Conservation (phyloP, 1,139 yeast species). For the Blastobotrys serpentis region DNA sequence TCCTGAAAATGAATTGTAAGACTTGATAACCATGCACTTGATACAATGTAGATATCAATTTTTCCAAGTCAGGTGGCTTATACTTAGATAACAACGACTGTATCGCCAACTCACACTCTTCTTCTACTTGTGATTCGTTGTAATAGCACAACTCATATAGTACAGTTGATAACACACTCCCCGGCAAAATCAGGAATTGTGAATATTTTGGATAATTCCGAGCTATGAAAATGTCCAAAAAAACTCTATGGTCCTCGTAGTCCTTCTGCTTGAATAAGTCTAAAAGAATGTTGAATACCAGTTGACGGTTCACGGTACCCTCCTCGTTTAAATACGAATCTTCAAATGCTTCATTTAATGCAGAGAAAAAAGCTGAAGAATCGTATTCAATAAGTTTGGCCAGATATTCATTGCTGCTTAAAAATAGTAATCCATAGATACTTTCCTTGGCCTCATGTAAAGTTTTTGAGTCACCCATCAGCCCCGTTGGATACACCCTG, state of each 20-base stretch:
- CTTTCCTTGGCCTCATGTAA: conserved; percentile 44
- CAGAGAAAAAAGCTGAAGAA: conserved; percentile 58
- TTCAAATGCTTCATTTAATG: conserved; percentile 76
- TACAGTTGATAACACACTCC: conserved; percentile 50
- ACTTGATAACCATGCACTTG: conserved; percentile 58
- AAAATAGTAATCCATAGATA: conserved; percentile 57
- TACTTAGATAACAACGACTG: conserved; percentile 64
- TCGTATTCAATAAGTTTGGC: conserved; percentile 49
- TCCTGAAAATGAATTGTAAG: conserved; percentile 54
- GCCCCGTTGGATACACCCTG: conserved; percentile 72
- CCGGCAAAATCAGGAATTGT: conserved; percentile 72
- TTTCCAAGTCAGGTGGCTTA: conserved; percentile 51
- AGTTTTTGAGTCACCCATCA: conserved; percentile 39
- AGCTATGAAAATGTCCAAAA: conserved; percentile 66
- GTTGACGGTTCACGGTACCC: conserved; percentile 56
- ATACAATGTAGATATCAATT: conserved; percentile 51
- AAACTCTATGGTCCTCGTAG: conserved; percentile 33
- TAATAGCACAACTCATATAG: conserved; percentile 52
- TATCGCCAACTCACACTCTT: conserved; percentile 71
- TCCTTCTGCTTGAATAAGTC: conserved; percentile 42
- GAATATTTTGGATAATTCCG: conserved; percentile 75
- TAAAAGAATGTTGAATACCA: conserved; percentile 62
- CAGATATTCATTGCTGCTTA: conserved; percentile 59
- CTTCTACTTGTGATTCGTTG: conserved; percentile 40
- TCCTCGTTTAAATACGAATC: conserved; percentile 57